A percentile compares a stretch with the other conserved stretches of the same genome.
Conservation (phyloP, 768 basidiomycete species). For the Termitomyces sp. region DNA sequence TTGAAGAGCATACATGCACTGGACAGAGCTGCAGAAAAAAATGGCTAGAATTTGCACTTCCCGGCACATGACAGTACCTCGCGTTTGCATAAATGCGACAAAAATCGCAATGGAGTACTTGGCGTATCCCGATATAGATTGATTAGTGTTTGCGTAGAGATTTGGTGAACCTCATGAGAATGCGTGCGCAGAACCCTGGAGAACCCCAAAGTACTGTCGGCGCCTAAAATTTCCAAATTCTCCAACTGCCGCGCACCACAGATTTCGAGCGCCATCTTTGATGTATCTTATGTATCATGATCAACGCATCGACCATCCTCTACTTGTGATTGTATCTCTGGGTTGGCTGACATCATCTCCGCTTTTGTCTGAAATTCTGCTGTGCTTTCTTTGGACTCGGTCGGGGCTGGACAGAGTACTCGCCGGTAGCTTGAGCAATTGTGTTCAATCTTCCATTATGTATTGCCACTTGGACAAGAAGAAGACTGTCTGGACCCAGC, state of each 20-base stretch:
- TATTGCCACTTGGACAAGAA: not conserved
- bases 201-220: not conserved
- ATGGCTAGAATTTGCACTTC: no score
- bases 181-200: no score
- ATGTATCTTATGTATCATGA: not conserved
- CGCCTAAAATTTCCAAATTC: not conserved
- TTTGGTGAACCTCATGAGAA: no score
- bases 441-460: not conserved
- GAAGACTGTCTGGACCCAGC: not conserved
- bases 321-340: not conserved
- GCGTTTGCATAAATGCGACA: no score
- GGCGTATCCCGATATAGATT: no score
- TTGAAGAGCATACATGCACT: no score
- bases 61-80: no score
- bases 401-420: not conserved
- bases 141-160: no score
- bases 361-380: not conserved
- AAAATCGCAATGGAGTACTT: no score
- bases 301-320: not conserved
- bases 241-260: not conserved
- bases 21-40: no score
- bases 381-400: not conserved
- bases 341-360: conserved; percentile 1
- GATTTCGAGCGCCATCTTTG: not conserved
- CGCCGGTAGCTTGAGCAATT: not conserved